These are phyloP conservation scores for Voacanga thouarsii DNA, from an alignment of 257 asterid genomes.

Conservation along the genomic window DNA sequence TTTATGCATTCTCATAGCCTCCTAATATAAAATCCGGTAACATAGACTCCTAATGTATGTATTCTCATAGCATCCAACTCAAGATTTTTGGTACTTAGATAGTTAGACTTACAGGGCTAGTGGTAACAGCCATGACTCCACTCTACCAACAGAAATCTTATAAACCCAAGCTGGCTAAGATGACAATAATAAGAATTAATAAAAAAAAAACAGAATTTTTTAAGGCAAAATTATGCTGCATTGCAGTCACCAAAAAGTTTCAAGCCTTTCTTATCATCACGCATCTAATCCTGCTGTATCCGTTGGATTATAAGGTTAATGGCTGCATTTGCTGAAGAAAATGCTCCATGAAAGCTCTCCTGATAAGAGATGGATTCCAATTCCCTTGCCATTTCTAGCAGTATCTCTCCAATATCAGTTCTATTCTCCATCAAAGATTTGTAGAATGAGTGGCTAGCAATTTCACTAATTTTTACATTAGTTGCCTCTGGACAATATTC, in stretches of 20 bases:
- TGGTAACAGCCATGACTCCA: not conserved
- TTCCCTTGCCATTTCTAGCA: slow-evolving; percentile 67
- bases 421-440: slow-evolving; percentile 53
- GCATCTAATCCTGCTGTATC: slow-evolving; percentile 33
- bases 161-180: not conserved
- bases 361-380: slow-evolving; percentile 81
- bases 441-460: slow-evolving; percentile 67
- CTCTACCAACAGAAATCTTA: not conserved
- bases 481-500: slow-evolving; percentile 93
- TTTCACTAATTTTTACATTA: slow-evolving; percentile 62
- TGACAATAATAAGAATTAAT: not conserved
- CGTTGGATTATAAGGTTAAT: slow-evolving; percentile 66
- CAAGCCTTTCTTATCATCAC: not conserved
- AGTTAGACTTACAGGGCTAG: not conserved
- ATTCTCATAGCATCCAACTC: not conserved
- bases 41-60: not conserved
- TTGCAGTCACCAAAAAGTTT: not conserved
- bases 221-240: not conserved
- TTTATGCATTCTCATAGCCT: too few relatives aligned
- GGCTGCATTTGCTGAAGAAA: slow-evolving; percentile 92
- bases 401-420: slow-evolving; percentile 71
- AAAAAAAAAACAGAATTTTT: not conserved
- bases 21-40: too few relatives aligned
- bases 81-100: not conserved
- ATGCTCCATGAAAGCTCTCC: slow-evolving; percentile 97